Evolutionary conservation across 345 rosid species (phyloP).

Genomic region (Ceriops tagal): DNA sequence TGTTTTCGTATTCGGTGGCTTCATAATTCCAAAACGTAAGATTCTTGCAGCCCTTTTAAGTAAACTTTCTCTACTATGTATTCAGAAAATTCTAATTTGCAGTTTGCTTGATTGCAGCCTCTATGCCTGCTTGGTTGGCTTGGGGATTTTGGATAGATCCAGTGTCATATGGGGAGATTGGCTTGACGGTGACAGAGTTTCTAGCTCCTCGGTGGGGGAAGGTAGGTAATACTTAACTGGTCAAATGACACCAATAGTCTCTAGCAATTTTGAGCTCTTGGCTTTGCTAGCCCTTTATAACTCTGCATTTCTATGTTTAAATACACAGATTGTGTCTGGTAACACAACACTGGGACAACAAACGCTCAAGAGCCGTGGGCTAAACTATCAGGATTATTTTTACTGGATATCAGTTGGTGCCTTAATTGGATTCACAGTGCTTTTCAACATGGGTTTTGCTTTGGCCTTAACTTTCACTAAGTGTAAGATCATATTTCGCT

Average conservation of each 20-base stretch:
- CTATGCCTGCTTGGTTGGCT: constrained; percentile 65
- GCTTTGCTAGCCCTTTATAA: not conserved
- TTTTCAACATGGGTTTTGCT: constrained; percentile 58
- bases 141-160: constrained; percentile 87
- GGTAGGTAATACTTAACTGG: constrained; percentile 44
- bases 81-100: not conserved
- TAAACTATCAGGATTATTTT: constrained; percentile 46
- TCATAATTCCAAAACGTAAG: constrained; percentile 57
- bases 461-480: constrained; percentile 65
- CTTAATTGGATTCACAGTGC: constrained; percentile 49
- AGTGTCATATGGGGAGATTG: constrained; percentile 63
- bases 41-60: not conserved
- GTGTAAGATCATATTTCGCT: constrained; percentile 37
- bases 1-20: constrained; percentile 56
- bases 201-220: constrained; percentile 72
- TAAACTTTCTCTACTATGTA: not conserved
- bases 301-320: not conserved
- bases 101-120: constrained; percentile 39
- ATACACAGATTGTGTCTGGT: constrained; percentile 32
- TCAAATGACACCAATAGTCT: not conserved
- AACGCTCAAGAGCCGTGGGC: constrained; percentile 53
- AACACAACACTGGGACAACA: constrained; percentile 51
- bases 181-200: constrained; percentile 60
- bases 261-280: not conserved
- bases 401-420: constrained; percentile 69